These are phyloP conservation scores for Lepidium sativum DNA, from an alignment of 345 rosid species.

Conservation along the genomic window DNA sequence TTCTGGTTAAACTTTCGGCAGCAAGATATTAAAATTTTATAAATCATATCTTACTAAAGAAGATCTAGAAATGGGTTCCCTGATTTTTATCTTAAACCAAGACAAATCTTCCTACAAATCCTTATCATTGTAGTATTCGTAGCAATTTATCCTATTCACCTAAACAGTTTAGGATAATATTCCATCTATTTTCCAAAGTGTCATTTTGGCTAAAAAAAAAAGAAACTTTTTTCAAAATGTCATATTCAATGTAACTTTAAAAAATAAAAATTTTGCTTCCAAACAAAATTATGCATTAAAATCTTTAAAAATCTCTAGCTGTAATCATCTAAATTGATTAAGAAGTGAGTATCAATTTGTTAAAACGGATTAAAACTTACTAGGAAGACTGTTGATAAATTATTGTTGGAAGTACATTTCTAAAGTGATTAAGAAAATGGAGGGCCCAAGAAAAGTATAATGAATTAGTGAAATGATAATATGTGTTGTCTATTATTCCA, in stretches of 20 bases:
- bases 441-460: conserved; percentile 22
- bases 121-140: not conserved
- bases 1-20: too few relatives aligned
- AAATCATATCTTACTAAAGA: not conserved
- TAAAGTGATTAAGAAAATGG: conserved; percentile 16
- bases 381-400: conserved; percentile 1
- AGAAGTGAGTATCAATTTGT: not conserved
- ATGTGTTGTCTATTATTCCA: conserved; percentile 19
- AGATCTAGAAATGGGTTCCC: not conserved
- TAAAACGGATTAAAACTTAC: not conserved
- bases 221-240: too few relatives aligned
- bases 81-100: not conserved
- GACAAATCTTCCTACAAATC: not conserved
- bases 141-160: not conserved
- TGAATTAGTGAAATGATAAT: conserved; percentile 22
- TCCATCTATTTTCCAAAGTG: too few relatives aligned
- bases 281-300: too few relatives aligned
- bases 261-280: too few relatives aligned
- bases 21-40: not conserved
- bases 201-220: too few relatives aligned
- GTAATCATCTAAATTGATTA: too few relatives aligned
- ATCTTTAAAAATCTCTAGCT: too few relatives aligned
- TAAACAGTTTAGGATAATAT: too few relatives aligned
- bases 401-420: conserved; percentile 11
- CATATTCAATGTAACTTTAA: too few relatives aligned